Evolutionary conservation across 148 eudicot genomes (phyloP).

Genomic region (Vaccinium vitisidaea): DNA sequence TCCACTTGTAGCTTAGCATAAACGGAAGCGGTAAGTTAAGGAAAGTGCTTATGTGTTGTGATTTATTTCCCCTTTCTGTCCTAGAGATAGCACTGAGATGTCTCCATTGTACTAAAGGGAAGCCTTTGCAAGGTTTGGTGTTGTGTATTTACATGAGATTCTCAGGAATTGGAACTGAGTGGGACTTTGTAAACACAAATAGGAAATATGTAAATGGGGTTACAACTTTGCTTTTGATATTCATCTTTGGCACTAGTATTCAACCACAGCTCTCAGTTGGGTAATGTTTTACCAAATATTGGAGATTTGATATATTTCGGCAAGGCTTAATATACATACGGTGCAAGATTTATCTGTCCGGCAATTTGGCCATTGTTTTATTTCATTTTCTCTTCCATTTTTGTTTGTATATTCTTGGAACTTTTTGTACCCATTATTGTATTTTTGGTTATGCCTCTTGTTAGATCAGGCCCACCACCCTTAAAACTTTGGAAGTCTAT

Average conservation of each 20-base stretch:
- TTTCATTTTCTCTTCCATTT: not conserved
- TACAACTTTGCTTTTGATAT: not conserved
- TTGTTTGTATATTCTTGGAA: not conserved
- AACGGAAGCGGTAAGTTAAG: conserved; percentile 2
- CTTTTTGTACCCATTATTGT: not conserved
- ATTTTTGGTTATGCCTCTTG: not conserved
- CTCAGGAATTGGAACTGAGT: conserved; percentile 9
- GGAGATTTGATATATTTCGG: not conserved
- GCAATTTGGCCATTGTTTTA: not conserved
- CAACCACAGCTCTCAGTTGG: not conserved
- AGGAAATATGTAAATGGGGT: not conserved
- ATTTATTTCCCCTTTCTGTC: conserved; percentile 5
- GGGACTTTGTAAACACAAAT: conserved; percentile 27
- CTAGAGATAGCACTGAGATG: conserved; percentile 16
- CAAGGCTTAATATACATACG: not conserved
- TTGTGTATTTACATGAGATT: conserved; percentile 16
- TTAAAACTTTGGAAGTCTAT: not conserved
- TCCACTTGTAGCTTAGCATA: conserved; percentile 19
- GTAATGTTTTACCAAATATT: not conserved
- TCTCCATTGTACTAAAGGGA: conserved; percentile 8
- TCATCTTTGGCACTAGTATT: not conserved
- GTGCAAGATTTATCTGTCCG: not conserved
- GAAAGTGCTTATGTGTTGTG: conserved; percentile 22
- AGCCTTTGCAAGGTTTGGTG: conserved; percentile 19
- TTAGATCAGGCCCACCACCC: not conserved